A percentile compares a stretch with the other conserved stretches of the same genome.
Evolutionary conservation across 441 rosid species (phyloP).

Genomic region (Populus tomentosa): DNA sequence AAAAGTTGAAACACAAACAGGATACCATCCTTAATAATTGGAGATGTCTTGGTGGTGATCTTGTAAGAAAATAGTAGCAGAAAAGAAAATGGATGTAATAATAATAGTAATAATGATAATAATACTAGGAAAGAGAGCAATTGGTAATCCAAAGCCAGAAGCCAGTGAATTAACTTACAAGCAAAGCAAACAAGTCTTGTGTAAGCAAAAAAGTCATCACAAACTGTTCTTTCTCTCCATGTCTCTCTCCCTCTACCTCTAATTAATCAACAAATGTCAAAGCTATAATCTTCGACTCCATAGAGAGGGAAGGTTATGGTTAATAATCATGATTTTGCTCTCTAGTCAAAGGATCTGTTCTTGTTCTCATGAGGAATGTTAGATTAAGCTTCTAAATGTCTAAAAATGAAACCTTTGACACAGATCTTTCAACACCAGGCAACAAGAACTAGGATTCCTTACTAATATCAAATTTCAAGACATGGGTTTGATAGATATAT

Average conservation of each 20-base stretch:
- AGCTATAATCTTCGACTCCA: background rate
- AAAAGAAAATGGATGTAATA: background rate
- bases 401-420: background rate
- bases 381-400: background rate
- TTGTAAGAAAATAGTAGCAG: background rate
- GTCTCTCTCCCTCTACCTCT: background rate
- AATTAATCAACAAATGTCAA: background rate
- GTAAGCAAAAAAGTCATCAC: background rate
- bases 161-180: conserved; percentile 14
- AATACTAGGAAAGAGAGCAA: background rate
- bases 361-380: background rate
- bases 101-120: background rate
- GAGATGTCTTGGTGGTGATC: background rate
- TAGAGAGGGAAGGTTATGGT: background rate
- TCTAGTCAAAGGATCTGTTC: background rate
- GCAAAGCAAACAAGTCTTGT: conserved; percentile 9
- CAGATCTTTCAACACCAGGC: background rate
- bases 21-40: background rate
- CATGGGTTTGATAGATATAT: background rate
- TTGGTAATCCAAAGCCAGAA: conserved; percentile 2
- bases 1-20: background rate
- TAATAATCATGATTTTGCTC: background rate
- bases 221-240: background rate
- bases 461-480: background rate
- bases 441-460: background rate